Percentiles rank a stretch among this genome's conserved stretches.
These are phyloP conservation scores for Rhizophagus clarus DNA, from an alignment of 192 early-diverging fungal genomes.

Conservation along the genomic window DNA sequence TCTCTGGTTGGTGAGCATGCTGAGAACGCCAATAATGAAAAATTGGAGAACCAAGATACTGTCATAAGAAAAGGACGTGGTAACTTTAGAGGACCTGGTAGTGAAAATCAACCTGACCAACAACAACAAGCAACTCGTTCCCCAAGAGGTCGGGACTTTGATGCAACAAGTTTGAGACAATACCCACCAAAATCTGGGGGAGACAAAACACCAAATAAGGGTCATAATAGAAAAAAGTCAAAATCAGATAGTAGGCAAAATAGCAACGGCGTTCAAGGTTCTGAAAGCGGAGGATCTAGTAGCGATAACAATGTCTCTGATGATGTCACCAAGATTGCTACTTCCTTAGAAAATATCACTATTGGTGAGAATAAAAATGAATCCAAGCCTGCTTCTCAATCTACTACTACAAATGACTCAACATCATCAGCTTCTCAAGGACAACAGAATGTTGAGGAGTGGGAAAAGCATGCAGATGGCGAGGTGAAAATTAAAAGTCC, in stretches of 20 bases:
- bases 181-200: slow-evolving; percentile 31
- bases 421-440: background rate
- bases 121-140: slow-evolving; percentile 30
- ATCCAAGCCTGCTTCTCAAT: background rate
- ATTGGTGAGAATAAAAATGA: slow-evolving; percentile 23
- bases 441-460: slow-evolving; percentile 25
- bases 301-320: slow-evolving; percentile 20
- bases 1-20: slow-evolving; percentile 6
- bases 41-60: slow-evolving; percentile 14
- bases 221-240: slow-evolving; percentile 12
- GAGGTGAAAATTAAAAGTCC: slow-evolving; percentile 3
- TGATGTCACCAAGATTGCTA: slow-evolving; percentile 2
- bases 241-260: slow-evolving; percentile 22
- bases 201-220: slow-evolving; percentile 19
- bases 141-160: slow-evolving; percentile 44
- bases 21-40: slow-evolving; percentile 24
- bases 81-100: slow-evolving; percentile 17
- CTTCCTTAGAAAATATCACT: slow-evolving; percentile 10
- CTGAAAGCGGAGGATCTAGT: slow-evolving; percentile 28
- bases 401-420: background rate
- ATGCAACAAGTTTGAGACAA: slow-evolving; percentile 41
- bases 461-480: slow-evolving; percentile 17
- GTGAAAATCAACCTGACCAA: slow-evolving; percentile 4
- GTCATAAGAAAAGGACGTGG: slow-evolving; percentile 32
- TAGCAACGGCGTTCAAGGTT: slow-evolving; percentile 20